Evolutionary conservation across 306 rosid species (phyloP), one percentile per base, ranked within the genome.

Genomic region (Trifolium repens): DNA sequence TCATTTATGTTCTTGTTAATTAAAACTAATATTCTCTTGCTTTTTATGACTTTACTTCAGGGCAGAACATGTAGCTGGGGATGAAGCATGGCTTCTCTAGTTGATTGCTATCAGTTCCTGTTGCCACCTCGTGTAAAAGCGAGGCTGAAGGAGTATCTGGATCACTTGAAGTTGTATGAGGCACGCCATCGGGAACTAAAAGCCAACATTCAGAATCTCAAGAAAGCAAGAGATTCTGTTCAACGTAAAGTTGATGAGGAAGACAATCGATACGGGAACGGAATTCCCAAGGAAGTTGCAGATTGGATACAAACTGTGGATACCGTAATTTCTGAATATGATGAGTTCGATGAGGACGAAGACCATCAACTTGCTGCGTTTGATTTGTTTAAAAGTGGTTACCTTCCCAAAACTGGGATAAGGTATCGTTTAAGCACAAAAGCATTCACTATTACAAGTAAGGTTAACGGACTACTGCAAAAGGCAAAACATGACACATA

Each of bases 331-430:
- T 32, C 1, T 4, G 39, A 72, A 14, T 24, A 15, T 30, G 42
- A 40, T 2, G 0, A 7, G 3, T 72, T 79, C 12, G 13, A 0
- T 7, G 1, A 0, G 9, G 72, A 78, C 0, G 2, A 1, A 49
- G 0, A 0, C 22, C 72, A 8, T 14, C 6, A 35, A 5, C 7
- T 2, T 64, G 65, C 72, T 0, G 9, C 0, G 14, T 16, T 42
- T 26, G 17, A 42, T 17, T 43, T 58, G 27, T 46, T 42, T 42
- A 42, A 4, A 1, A 49, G 5, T 26, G 54, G 55, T 37, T 64
- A 8, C 44, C 79, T 75, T 65, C 79, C 79, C 2, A 75, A 65
- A 4, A 39, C 32, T 0, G 44, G 79, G 57, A 39, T 39, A 37
- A 52, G 79, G 57, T 26, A 54, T 53, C 34, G 14, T 15, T n/a